Conservation (phyloP, 2,329 filamentous ascomycete species). For the Cercospora sp. region DNA sequence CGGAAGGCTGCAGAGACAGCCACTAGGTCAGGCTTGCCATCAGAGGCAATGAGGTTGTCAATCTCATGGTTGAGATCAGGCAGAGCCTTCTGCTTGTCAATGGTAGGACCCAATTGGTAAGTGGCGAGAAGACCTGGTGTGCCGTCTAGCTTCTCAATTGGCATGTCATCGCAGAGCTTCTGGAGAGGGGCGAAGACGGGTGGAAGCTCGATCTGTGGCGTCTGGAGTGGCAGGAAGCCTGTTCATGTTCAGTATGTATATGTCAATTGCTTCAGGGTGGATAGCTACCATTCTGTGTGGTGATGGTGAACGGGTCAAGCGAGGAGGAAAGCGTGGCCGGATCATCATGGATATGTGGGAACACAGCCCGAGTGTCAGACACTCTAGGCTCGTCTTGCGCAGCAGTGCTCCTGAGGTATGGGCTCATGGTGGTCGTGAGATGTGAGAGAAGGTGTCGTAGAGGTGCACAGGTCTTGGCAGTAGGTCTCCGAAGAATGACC, state of each 20-base stretch:
- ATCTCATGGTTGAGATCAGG: constrained; percentile 74
- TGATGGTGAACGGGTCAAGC: constrained; percentile 66
- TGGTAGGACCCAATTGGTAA: constrained; percentile 71
- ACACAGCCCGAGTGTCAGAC: constrained; percentile 24
- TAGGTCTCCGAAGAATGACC: constrained; percentile 3
- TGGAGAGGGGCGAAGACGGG: constrained; percentile 71
- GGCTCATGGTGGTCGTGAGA: constrained; percentile 22
- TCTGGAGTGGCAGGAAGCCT: constrained; percentile 66
- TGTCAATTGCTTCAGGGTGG: neutral
- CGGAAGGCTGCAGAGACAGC: constrained; percentile 84
- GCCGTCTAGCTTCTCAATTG: constrained; percentile 72
- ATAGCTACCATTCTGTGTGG: constrained; percentile 58
- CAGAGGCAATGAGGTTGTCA: constrained; percentile 40
- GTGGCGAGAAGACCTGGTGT: constrained; percentile 74
- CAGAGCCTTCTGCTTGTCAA: constrained; percentile 62
- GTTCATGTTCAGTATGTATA: neutral
- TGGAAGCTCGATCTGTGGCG: constrained; percentile 59
- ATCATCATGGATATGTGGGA: constrained; percentile 34
- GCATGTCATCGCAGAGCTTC: constrained; percentile 72
- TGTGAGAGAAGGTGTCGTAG: constrained; percentile 6
- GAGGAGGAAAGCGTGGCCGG: constrained; percentile 31
- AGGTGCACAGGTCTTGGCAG: constrained; percentile 15
- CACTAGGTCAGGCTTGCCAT: constrained; percentile 70
- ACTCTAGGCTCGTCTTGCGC: constrained; percentile 15
- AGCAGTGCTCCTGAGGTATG: constrained; percentile 22